Base-by-base conservation (phyloP, 1,284 basidiomycete genomes). In the Tylopilus orsonianus region DNA sequence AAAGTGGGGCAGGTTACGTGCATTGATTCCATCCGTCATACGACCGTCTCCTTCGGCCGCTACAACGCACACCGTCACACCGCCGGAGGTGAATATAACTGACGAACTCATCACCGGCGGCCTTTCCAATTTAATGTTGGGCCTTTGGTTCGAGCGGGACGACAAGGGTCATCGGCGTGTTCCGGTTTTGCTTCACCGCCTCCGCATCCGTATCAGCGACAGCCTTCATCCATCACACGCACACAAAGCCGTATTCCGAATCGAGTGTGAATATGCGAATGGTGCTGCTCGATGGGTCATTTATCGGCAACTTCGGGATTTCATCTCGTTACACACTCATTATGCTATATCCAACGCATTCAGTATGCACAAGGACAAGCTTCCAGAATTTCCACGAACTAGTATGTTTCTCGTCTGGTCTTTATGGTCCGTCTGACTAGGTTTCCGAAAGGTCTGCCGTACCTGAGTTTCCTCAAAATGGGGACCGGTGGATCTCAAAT, bases 201-300 rank as follows among this genome's bases (percentile, higher is more conserved):
- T 97, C 26, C 83, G 87, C 44, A 85, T 95, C 49, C 82, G 87
- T 8, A 80, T 96, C 48, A 91, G 86, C 59, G 92, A 95, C 69
- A 90, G 89, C 55, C 67, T 96, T 42, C 85, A 95, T 69, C 87
- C 91, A 4, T 73, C 90, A 55, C 80, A 90, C 59, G 80, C 81
- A 26, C 75, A 83, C 44, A 91, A 90, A 61, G 83, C 90, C 5
- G 84, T 94, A 3, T 97, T 95, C 67, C 82, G 93, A 16, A 93
- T 97, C 57, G 93, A 97, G 69, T 96, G 95, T 69, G 92, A 97
- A 70, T 98, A 99, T 64, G 96, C 93, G 1, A 94, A 97, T 56
- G 92, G 93, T n/a, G 86, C 87, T 4, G 85, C 88, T 49, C 85
- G 91, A 66, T 99, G 97, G 96, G 93, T 97, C 26, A 83, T 99